Evolutionary conservation across 192 early-diverging fungal genomes (phyloP), one percentile per base, ranked within the genome.

Genomic region (Gonapodya sp.): DNA sequence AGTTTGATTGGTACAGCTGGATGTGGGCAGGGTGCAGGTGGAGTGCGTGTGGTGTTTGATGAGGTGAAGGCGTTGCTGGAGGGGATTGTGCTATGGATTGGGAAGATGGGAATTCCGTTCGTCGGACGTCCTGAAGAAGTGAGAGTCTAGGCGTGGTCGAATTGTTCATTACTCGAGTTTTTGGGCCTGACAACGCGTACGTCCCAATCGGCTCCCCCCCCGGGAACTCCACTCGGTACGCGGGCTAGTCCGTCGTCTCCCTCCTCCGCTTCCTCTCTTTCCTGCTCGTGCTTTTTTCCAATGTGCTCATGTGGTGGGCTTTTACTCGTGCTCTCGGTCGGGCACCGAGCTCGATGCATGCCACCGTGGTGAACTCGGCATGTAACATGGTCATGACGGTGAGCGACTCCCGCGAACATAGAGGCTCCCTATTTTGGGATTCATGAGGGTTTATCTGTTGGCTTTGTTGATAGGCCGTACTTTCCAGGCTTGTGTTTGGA

Each of bases 251-350:
- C 34, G 8, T 77, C 8, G 30, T 77, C 75, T 33, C 31, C 75
- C 2, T 81, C 0, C 85, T 89, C 18, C 88, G 93, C 33, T 80
- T 81, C 14, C 73, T 84, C 8, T 91, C 91, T 79, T 86, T 94
- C 79, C 84, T 78, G 0, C 82, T 89, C 72, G 90, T 94, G n/a
- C 88, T 92, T 34, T 84, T 85, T 18, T 92, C 91, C 73, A 96
- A 96, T 81, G 89, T 92, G 0, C 79, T 91, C 78, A 97, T 97
- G 96, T 97, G 96, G 96, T 90, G 90, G 0, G 85, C 91, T 0
- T 95, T 96, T 80, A 94, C 96, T 72, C 94, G 94, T 79, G 94
- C 95, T 1, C 86, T 97, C 35, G 91, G 89, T 77, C 86, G 86
- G 37, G 91, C 94, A 30, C 85, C 89, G 36, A 94, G 94, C 18